Conservation (phyloP, 2,329 filamentous ascomycete species). For the Neodidymelliopsis sp. region DNA sequence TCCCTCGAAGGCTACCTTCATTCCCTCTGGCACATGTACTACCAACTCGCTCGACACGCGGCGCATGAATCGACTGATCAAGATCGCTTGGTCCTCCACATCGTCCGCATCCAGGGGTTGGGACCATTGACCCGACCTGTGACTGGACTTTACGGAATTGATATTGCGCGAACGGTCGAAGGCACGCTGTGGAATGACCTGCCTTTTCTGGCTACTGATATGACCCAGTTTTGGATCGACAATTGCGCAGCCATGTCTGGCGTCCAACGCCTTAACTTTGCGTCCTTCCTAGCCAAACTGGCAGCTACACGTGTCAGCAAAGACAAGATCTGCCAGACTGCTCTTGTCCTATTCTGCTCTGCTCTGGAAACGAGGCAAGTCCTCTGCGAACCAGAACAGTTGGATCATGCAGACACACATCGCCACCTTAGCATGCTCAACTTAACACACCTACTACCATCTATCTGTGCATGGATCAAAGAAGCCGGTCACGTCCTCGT, state of each 20-base stretch:
- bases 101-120: background rate
- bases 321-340: constrained; percentile 9
- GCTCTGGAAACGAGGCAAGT: constrained; percentile 7
- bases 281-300: constrained; percentile 19
- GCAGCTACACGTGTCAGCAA: constrained; percentile 14
- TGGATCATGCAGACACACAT: constrained; percentile 5
- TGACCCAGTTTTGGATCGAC: constrained; percentile 17
- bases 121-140: constrained; percentile 14
- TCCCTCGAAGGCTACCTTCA: too few species aligned
- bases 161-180: constrained; percentile 18
- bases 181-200: constrained; percentile 23
- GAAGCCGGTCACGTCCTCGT: constrained; percentile 10
- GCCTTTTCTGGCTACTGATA: constrained; percentile 17
- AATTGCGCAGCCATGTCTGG: constrained; percentile 10
- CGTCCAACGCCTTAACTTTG: constrained; percentile 14
- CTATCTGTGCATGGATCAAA: constrained; percentile 15
- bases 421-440: constrained; percentile 1
- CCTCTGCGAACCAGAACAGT: background rate
- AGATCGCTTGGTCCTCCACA: too few species aligned
- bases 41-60: too few species aligned
- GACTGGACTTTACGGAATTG: constrained; percentile 16
- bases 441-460: constrained; percentile 9
- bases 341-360: constrained; percentile 12
- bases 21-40: too few species aligned
- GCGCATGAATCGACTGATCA: too few species aligned